phyloP scores from a whole-genome alignment of 164 flowering plant genomes.

The Cinnamomum micranthum region DNA sequence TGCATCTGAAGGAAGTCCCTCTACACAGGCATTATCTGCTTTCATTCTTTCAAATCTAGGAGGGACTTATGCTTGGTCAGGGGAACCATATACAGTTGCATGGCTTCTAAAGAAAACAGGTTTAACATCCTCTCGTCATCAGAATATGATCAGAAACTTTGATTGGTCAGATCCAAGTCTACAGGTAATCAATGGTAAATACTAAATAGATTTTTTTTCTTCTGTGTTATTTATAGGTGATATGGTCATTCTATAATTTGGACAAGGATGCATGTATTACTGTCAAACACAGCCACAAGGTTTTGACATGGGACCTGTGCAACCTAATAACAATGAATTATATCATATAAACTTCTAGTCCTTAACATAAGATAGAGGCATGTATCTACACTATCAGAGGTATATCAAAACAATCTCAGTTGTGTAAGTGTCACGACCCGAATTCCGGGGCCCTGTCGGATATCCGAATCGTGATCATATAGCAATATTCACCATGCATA shows the following conservation, averaged over 20 bases:
- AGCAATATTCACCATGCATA: too few species aligned
- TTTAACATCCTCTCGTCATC: slow-evolving; percentile 39
- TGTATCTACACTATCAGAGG: too few species aligned
- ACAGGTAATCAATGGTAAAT: slow-evolving; percentile 37
- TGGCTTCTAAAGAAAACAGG: slow-evolving; percentile 73
- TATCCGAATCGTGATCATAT: too few species aligned
- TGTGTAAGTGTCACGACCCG: too few species aligned
- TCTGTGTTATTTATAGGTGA: not conserved
- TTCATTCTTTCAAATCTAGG: slow-evolving; percentile 69
- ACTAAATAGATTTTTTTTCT: too few species aligned
- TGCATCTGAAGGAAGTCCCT: slow-evolving; percentile 38
- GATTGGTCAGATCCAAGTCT: slow-evolving; percentile 58
- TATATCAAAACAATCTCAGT: too few species aligned
- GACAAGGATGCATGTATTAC: too few species aligned
- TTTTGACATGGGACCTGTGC: too few species aligned
- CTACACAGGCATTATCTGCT: slow-evolving; percentile 44
- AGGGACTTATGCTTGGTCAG: slow-evolving; percentile 74
- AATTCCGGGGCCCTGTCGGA: too few species aligned
- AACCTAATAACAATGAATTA: too few species aligned
- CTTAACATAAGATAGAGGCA: too few species aligned
- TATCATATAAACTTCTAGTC: too few species aligned
- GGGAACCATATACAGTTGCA: slow-evolving; percentile 67
- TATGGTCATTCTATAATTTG: not conserved
- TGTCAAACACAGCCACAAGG: not conserved
- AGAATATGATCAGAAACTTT: slow-evolving; percentile 52